phyloP scores from a whole-genome alignment of 441 rosid genomes.

The Syzygium syzygioides region DNA sequence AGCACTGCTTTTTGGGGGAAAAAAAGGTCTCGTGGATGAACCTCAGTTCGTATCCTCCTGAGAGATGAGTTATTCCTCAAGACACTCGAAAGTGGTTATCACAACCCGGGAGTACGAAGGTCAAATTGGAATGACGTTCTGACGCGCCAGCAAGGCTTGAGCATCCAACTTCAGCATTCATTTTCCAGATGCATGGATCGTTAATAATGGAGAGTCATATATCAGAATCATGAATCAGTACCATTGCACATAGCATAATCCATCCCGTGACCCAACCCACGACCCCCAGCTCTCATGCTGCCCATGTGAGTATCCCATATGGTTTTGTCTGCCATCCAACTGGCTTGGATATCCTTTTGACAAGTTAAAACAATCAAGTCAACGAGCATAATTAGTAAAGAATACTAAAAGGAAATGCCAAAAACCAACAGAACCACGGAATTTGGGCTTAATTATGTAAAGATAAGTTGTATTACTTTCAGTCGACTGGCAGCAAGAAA shows the following conservation, averaged over 20 bases:
- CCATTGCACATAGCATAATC: slow-evolving; percentile 33
- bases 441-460: background rate
- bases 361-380: background rate
- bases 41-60: background rate
- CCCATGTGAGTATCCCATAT: background rate
- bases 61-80: background rate
- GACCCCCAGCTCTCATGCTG: slow-evolving; percentile 24
- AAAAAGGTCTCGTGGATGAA: background rate
- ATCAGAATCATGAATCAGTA: slow-evolving; percentile 7
- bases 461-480: slow-evolving; percentile 26
- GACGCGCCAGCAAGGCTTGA: background rate
- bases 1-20: rapidly evolving
- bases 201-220: background rate
- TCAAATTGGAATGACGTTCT: background rate
- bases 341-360: slow-evolving; percentile 16
- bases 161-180: background rate
- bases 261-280: slow-evolving; percentile 72
- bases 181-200: background rate
- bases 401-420: background rate
- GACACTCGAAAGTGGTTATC: background rate
- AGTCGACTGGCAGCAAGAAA: slow-evolving; percentile 41
- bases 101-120: background rate
- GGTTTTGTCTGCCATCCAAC: slow-evolving; percentile 6
- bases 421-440: background rate
- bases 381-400: background rate